Percentiles rank a stretch among this genome's conserved stretches.
phyloP scores from a whole-genome alignment of 176 grass and related monocot genomes.

The Hordeum marinum region DNA sequence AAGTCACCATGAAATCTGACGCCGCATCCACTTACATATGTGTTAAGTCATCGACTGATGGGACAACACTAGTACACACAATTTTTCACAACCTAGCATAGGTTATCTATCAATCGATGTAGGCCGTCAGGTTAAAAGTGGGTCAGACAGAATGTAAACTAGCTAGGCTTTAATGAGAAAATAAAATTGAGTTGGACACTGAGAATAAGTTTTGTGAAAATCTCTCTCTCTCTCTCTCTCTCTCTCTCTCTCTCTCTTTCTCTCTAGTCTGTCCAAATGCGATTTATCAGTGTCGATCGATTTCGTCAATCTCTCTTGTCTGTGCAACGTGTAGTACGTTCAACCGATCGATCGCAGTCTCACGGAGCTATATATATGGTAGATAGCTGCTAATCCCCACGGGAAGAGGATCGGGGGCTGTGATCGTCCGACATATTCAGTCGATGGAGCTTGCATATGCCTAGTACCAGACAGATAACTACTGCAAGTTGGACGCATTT shows the following conservation, averaged over 20 bases:
- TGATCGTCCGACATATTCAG: slow-evolving; percentile 12
- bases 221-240: not conserved
- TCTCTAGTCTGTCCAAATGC: not conserved
- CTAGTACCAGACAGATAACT: not conserved
- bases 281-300: too few species aligned
- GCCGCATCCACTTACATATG: not conserved
- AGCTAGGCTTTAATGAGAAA: not conserved
- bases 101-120: not conserved
- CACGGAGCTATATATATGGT: not conserved
- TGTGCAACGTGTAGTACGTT: not conserved
- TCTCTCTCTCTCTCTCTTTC: not conserved
- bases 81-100: not conserved
- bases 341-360: not conserved
- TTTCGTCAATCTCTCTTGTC: not conserved
- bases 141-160: not conserved
- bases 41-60: not conserved
- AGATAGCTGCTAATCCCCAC: not conserved
- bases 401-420: not conserved
- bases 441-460: not conserved
- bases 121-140: slow-evolving; percentile 15
- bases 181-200: not conserved
- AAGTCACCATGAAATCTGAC: not conserved
- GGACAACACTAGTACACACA: not conserved
- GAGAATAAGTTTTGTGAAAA: not conserved
- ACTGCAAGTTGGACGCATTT: not conserved